Base-by-base conservation (phyloP, 805 yeast species). In the Yamadazyma nakazawae region DNA sequence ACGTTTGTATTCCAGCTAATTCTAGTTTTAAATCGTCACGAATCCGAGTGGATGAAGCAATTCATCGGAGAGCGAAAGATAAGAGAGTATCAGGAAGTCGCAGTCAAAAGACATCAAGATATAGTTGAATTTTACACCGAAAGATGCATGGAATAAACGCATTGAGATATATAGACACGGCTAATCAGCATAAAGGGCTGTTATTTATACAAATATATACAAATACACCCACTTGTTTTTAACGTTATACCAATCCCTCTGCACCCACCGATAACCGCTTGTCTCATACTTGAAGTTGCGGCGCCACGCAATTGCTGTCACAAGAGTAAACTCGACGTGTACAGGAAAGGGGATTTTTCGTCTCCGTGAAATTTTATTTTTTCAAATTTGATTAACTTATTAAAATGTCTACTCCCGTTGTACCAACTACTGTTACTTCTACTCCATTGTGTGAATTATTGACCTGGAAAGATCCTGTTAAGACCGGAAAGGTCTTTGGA, bases 401-500 rank as follows among this genome's bases (percentile, higher is more conserved):
- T 26, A 28, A 28, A 3, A 52, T 52, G 55, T 52, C 55, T 17
- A 32, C 51, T 37, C 43, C 46, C 16, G 39, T 48, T 28, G 48
- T 50, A 32, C 37, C 47, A 18, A 35, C 54, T 25, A 18, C 54
- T 21, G 28, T 54, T 34, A 17, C 56, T 19, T 25, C 47, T 35
- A 5, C 19, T 17, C 37, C 51, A 14, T 46, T 47, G 24, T 54
- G 63, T 54, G 54, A 57, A 35, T 70, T 87, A 54, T 72, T 88
- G 51, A 80, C 88, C 52, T 87, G 95, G 96, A 70, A 77, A 54
- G 74, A 84, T 61, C 94, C 97, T 37, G 72, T 77, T 53, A 76
- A 76, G 61, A 83, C 96, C 43, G 97, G 85, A 52, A 82, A 83
- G 60, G 81, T 85, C 38, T 80, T 89, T 56, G 94, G 85, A 37